These are phyloP conservation scores for Phallus indusiatus DNA, from an alignment of 768 basidiomycete genomes.

Conservation along the genomic window DNA sequence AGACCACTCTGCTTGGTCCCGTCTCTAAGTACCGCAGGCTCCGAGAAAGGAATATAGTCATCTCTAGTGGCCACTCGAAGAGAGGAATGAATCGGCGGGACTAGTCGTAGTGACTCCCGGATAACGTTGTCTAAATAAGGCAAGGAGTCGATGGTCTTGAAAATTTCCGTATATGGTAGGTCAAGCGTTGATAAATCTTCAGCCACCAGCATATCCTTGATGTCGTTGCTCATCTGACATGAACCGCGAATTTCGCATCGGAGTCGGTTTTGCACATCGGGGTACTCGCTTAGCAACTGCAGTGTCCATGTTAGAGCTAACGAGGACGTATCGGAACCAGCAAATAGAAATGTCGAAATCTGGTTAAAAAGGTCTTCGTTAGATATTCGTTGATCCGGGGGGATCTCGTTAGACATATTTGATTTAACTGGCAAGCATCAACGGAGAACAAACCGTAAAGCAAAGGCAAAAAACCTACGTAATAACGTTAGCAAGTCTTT, in stretches of 20 bases:
- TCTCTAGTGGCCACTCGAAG: constrained; percentile 63
- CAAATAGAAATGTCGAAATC: constrained; percentile 86
- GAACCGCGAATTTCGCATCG: constrained; percentile 50
- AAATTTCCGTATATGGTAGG: not conserved
- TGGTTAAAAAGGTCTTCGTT: constrained; percentile 83
- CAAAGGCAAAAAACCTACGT: constrained; percentile 35
- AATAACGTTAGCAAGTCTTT: constrained; percentile 73
- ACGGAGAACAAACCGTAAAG: not conserved
- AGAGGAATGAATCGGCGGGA: constrained; percentile 59
- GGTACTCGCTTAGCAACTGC: constrained; percentile 60
- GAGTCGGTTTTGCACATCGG: constrained; percentile 57
- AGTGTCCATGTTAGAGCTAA: constrained; percentile 80
- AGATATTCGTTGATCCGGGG: constrained; percentile 63
- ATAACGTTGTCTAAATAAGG: constrained; percentile 70
- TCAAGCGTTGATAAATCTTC: constrained; percentile 27
- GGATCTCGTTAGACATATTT: constrained; percentile 63
- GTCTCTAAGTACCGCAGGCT: constrained; percentile 27
- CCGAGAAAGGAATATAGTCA: constrained; percentile 62
- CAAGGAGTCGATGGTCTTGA: constrained; percentile 37
- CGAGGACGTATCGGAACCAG: constrained; percentile 81
- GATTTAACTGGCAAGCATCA: constrained; percentile 54
- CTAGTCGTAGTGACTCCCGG: constrained; percentile 66
- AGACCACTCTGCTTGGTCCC: constrained; percentile 24
- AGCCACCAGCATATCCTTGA: not conserved
- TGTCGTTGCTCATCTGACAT: not conserved